A percentile compares a stretch with the other conserved stretches of the same genome.
Evolutionary conservation across 768 basidiomycete genomes (phyloP).

Genomic region (Russula sp.): DNA sequence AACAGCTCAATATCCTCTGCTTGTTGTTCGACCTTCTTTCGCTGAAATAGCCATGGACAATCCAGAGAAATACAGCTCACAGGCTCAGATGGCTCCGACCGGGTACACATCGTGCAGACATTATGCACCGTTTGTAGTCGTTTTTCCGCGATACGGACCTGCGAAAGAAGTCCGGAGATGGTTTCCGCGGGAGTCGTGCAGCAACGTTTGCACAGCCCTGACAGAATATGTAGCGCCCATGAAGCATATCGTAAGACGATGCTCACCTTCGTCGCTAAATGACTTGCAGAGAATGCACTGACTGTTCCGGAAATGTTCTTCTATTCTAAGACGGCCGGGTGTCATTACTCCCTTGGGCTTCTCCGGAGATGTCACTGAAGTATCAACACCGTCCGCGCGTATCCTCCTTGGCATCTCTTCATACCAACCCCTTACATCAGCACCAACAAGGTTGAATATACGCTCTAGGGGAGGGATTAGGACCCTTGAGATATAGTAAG

Average conservation of each 20-base stretch:
- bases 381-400: conserved; percentile 33
- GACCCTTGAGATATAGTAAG: conserved; percentile 82
- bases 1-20: conserved; percentile 12
- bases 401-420: conserved; percentile 72
- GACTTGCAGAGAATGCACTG: conserved; percentile 66
- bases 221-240: background rate
- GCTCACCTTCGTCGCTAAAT: conserved; percentile 45
- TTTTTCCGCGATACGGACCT: conserved; percentile 28
- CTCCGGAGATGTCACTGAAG: conserved; percentile 31
- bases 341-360: conserved; percentile 27
- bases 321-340: conserved; percentile 46
- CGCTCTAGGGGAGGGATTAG: conserved; percentile 87
- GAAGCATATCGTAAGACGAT: background rate
- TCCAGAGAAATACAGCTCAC: conserved; percentile 41
- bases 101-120: conserved; percentile 38
- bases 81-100: conserved; percentile 28
- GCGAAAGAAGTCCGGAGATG: conserved; percentile 29
- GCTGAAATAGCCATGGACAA: conserved; percentile 38
- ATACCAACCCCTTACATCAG: conserved; percentile 82
- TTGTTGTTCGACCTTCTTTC: conserved; percentile 26
- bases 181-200: conserved; percentile 28
- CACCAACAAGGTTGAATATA: conserved; percentile 87
- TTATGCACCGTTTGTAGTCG: conserved; percentile 28
- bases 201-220: conserved; percentile 33
- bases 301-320: conserved; percentile 65